These are phyloP conservation scores for Harringtonia lauricola DNA, from an alignment of 2,329 filamentous ascomycete species.

Conservation along the genomic window DNA sequence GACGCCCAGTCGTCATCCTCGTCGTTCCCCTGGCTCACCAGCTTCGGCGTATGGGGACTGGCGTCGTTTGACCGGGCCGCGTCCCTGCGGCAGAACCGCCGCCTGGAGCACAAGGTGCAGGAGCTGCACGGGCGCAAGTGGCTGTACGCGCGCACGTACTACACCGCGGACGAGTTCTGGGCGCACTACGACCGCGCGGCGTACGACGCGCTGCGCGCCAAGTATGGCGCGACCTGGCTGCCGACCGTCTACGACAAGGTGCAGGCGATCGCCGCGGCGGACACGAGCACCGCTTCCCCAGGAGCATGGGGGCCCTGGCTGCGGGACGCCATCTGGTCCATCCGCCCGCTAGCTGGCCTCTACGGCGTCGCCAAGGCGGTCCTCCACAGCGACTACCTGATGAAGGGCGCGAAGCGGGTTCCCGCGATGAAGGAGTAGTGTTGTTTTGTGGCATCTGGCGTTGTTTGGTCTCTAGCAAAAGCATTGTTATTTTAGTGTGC, in stretches of 20 bases:
- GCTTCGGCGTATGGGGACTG: constrained; percentile 54
- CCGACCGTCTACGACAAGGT: constrained; percentile 61
- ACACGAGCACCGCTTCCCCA: no score
- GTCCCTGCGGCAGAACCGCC: constrained; percentile 44
- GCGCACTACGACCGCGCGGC: constrained; percentile 45
- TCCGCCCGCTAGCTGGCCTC: constrained; percentile 33
- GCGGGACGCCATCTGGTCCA: constrained; percentile 18
- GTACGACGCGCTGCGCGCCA: constrained; percentile 46
- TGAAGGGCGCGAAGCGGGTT: neutral
- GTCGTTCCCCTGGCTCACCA: constrained; percentile 39
- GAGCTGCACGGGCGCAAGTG: constrained; percentile 56
- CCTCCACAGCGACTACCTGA: neutral
- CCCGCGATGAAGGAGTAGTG: neutral
- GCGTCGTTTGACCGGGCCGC: constrained; percentile 27
- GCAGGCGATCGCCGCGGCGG: constrained; percentile 33
- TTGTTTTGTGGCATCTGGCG: neutral
- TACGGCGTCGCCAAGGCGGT: constrained; percentile 31
- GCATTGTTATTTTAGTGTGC: no score
- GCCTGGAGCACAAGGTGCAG: constrained; percentile 47
- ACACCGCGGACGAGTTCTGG: constrained; percentile 60
- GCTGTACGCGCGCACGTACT: constrained; percentile 60
- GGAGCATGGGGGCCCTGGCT: constrained; percentile 21
- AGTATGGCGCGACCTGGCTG: constrained; percentile 47
- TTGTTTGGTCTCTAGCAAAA: no score
- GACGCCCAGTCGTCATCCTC: constrained; percentile 7